A percentile compares a stretch with the other conserved stretches of the same genome.
phyloP scores from a whole-genome alignment of 352 stramenopile species.

The Blastocystis sp. region DNA sequence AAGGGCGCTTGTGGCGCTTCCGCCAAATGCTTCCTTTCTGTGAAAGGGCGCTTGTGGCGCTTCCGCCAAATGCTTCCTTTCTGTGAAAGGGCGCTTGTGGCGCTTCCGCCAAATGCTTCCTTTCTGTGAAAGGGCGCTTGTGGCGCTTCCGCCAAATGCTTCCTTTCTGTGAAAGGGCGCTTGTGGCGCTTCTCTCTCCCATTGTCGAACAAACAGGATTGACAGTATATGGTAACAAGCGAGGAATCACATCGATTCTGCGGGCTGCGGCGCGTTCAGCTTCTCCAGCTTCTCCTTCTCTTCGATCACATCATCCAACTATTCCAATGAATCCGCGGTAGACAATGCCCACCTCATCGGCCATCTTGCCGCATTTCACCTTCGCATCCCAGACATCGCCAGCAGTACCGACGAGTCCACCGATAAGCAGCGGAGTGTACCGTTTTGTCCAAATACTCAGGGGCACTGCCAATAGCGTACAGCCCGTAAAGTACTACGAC shows the following conservation, averaged over 20 bases:
- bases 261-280: background rate
- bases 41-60: too few relatives aligned
- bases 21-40: too few relatives aligned
- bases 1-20: too few relatives aligned
- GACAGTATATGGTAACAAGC: too few relatives aligned
- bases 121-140: too few relatives aligned
- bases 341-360: slow-evolving; percentile 13
- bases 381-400: slow-evolving; percentile 60
- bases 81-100: too few relatives aligned
- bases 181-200: too few relatives aligned
- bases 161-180: too few relatives aligned
- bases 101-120: too few relatives aligned
- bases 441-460: slow-evolving; percentile 48
- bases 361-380: slow-evolving; percentile 61
- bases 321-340: background rate
- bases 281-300: slow-evolving; percentile 17
- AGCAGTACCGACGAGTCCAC: slow-evolving; percentile 27
- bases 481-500: slow-evolving; percentile 52
- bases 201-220: background rate
- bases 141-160: too few relatives aligned
- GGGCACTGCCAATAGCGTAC: slow-evolving; percentile 39
- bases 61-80: too few relatives aligned
- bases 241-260: too few relatives aligned
- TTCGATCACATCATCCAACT: slow-evolving; percentile 63
- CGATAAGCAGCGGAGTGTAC: slow-evolving; percentile 47